Evolutionary conservation across 345 rosid genomes (phyloP).

Genomic region (Gossypium herbaceum): DNA sequence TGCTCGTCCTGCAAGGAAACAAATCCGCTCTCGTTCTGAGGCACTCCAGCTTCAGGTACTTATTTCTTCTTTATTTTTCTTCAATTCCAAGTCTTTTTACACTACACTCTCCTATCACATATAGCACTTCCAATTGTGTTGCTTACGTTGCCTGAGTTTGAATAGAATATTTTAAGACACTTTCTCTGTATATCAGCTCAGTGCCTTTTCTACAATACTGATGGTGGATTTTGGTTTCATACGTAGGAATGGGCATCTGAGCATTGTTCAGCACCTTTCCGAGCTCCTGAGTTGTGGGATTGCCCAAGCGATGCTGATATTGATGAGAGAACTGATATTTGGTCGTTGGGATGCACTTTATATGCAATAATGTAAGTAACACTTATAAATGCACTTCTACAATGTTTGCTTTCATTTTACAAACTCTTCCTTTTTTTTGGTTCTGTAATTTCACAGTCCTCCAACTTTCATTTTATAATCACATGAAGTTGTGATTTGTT

Average conservation of each 20-base stretch:
- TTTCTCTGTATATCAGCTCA: slow-evolving; percentile 4
- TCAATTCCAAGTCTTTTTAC: not conserved
- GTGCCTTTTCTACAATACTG: not conserved
- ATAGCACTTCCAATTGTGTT: not conserved
- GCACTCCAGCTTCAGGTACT: slow-evolving; percentile 91
- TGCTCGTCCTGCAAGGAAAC: slow-evolving; percentile 78
- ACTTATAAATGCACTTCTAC: not conserved
- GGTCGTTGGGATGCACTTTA: slow-evolving; percentile 98
- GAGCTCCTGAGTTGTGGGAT: slow-evolving; percentile 99
- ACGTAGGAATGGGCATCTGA: slow-evolving; percentile 93
- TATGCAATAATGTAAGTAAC: slow-evolving; percentile 84
- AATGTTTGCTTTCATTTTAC: not conserved
- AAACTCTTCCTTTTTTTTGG: not conserved
- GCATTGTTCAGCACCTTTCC: slow-evolving; percentile 93
- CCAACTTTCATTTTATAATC: too few species aligned
- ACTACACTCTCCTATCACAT: not conserved
- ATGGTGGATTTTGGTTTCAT: slow-evolving; percentile 12
- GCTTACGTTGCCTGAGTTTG: not conserved
- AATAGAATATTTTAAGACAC: not conserved
- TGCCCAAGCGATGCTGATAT: slow-evolving; percentile 93
- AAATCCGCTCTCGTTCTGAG: slow-evolving; percentile 85
- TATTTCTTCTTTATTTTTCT: slow-evolving; percentile 10
- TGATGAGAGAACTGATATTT: slow-evolving; percentile 95
- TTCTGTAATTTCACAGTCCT: too few species aligned
- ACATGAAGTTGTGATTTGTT: too few species aligned